Conservation (phyloP, 352 stramenopile species). For the Pythium plurisporium region DNA sequence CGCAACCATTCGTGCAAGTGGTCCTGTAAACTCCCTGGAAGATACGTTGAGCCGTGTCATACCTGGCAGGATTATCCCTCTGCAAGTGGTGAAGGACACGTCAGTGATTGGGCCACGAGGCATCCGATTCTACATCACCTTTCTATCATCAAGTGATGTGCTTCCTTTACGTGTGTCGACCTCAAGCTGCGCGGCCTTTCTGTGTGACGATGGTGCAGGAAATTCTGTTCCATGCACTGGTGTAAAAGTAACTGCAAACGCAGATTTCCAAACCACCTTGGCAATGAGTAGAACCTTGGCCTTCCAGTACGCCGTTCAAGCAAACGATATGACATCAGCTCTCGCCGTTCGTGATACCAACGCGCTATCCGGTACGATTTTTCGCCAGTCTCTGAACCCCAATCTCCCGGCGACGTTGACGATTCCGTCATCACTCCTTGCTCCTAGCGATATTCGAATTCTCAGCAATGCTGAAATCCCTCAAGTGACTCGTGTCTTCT, state of each 20-base stretch:
- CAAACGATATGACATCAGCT: slow-evolving; percentile 23
- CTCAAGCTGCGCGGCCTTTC: slow-evolving; percentile 38
- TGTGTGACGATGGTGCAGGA: slow-evolving; percentile 39
- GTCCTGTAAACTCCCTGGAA: slow-evolving; percentile 34
- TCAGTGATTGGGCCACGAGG: slow-evolving; percentile 28
- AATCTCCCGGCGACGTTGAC: slow-evolving; percentile 24
- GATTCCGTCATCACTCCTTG: slow-evolving; percentile 21
- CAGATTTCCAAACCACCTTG: slow-evolving; percentile 31
- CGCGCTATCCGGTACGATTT: slow-evolving; percentile 37
- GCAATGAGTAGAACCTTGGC: slow-evolving; percentile 40
- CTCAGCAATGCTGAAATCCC: slow-evolving; percentile 34
- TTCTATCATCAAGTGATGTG: slow-evolving; percentile 33
- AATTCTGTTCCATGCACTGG: slow-evolving; percentile 23
- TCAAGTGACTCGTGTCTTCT: slow-evolving; percentile 34
- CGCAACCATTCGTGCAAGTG: slow-evolving; percentile 37
- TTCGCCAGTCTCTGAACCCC: slow-evolving; percentile 36
- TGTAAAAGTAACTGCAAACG: slow-evolving; percentile 40
- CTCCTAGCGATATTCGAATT: slow-evolving; percentile 19
- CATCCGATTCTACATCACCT: slow-evolving; percentile 43
- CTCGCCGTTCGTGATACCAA: slow-evolving; percentile 29
- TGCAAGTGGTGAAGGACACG: slow-evolving; percentile 44
- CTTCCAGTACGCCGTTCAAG: slow-evolving; percentile 55
- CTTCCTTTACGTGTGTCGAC: slow-evolving; percentile 28
- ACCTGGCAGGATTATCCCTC: slow-evolving; percentile 29
- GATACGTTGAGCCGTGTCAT: slow-evolving; percentile 32